Evolutionary conservation across 73 alveolate species (phyloP).

Genomic region (Paramecium tetraurelia): DNA sequence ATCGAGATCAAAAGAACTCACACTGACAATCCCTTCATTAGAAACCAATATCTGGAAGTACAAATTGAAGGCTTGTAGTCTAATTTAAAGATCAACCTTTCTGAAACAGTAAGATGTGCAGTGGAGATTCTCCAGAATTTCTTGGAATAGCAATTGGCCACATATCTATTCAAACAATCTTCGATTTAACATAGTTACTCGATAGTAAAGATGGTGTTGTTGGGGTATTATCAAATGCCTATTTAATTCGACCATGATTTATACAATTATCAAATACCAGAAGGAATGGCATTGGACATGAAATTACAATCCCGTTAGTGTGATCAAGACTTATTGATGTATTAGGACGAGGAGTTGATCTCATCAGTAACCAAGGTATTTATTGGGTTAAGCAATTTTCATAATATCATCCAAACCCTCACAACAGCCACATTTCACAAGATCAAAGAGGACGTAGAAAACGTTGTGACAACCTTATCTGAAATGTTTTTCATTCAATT

Average conservation of each 20-base stretch:
- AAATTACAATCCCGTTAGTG: background rate
- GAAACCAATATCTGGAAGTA: background rate
- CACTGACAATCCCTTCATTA: background rate
- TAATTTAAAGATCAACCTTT: background rate
- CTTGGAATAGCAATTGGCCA: background rate
- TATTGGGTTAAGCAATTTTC: slow-evolving; percentile 26
- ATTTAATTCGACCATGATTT: background rate
- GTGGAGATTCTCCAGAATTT: background rate
- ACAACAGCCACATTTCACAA: slow-evolving; percentile 20
- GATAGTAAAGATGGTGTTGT: background rate
- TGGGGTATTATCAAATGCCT: background rate
- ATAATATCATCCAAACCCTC: slow-evolving; percentile 5
- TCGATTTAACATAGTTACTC: slow-evolving; percentile 34
- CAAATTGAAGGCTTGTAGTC: background rate
- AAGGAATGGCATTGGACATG: background rate
- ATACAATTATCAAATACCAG: slow-evolving; percentile 1
- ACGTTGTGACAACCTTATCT: slow-evolving; percentile 23
- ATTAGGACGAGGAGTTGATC: background rate
- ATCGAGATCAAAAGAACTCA: slow-evolving; percentile 3
- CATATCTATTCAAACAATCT: slow-evolving; percentile 20
- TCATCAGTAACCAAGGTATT: background rate
- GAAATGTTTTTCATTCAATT: slow-evolving; percentile 20
- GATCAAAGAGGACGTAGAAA: slow-evolving; percentile 36
- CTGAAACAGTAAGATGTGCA: slow-evolving; percentile 42
- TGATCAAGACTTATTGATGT: background rate